Base-by-base conservation (phyloP, 257 asterid species). In the Gentiana straminea region DNA sequence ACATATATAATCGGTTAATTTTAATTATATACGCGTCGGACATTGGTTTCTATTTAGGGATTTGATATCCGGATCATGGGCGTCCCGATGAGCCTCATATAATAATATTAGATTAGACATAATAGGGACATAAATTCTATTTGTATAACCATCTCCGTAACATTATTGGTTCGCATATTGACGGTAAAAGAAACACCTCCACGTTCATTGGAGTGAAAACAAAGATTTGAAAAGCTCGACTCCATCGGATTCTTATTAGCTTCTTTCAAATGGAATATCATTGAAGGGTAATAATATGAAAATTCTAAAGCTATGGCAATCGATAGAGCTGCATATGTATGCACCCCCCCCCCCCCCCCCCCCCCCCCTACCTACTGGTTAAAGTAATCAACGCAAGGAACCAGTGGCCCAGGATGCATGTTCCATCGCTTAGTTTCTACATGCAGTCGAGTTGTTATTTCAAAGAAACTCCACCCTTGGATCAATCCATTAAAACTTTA, bases 381-480 rank as follows among this genome's bases (percentile, higher is more conserved):
- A 33, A 47, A 33, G 33, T 36, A 63, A 55, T 71, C 80, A 66
- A 60, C 78, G 69, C 70, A 61, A 13, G 46, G 67, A 81, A 77
- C 71, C 77, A 75, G 62, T 59, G 79, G 89, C 75, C 56, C 66
- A 53, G 43, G 71, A 62, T 11, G 13, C 71, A 75, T 68, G 70
- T 79, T 81, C 85, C 56, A 58, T 55, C 70, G 53, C 64, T 49
- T 62, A 35, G 59, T 54, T 69, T 73, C 73, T 60, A 66, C 76
- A 52, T 58, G 60, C 73, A 65, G 44, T 55, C 24, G 45, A 63
- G 51, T 66, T 68, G 64, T 24, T 24, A 24, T 37, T 54, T 35
- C 5, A 2, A 34, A 50, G 61, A 69, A 54, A 72, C 74, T 64
- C 77, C 65, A 55, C 79, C 79, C 54, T 71, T 52, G 70, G 68